Percentiles rank a stretch among this genome's conserved stretches.
phyloP scores from a whole-genome alignment of 768 basidiomycete genomes.

The Lactifluus subvellereus region DNA sequence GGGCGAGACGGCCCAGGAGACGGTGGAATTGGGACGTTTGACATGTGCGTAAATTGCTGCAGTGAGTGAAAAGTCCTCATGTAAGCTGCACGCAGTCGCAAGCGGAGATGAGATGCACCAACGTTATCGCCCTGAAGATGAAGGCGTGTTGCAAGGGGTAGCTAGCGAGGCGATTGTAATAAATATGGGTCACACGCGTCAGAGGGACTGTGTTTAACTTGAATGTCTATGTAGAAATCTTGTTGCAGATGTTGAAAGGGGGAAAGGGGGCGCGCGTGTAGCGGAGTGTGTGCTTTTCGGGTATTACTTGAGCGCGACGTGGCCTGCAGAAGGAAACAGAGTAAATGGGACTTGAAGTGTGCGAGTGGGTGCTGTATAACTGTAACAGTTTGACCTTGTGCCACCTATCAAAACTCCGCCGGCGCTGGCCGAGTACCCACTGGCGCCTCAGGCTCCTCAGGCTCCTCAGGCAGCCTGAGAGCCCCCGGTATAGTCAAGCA shows the following conservation, averaged over 20 bases:
- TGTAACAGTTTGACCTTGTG: conserved; percentile 8
- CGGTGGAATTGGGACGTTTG: conserved; percentile 38
- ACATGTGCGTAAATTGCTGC: conserved; percentile 20
- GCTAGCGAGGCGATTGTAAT: background rate
- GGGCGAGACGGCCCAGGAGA: conserved; percentile 45
- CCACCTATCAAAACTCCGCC: conserved; percentile 15
- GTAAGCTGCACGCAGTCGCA: conserved; percentile 1
- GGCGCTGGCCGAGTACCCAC: background rate
- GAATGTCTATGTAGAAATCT: background rate
- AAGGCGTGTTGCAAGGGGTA: conserved; percentile 4
- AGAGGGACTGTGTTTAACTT: background rate
- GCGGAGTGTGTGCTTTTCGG: background rate
- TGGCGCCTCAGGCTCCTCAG: no score
- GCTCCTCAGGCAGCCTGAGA: no score
- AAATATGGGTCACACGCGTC: background rate
- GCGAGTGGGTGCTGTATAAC: background rate
- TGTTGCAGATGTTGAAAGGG: background rate
- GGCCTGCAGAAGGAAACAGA: background rate
- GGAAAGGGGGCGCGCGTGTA: background rate
- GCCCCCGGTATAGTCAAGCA: no score
- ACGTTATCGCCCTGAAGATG: background rate
- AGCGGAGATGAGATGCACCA: background rate
- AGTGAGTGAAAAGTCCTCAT: conserved; percentile 8
- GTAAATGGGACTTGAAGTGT: conserved; percentile 3
- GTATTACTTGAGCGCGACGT: conserved; percentile 8